Evolutionary conservation across 2,329 filamentous ascomycete species (phyloP).

Genomic region (Ascochyta rabiei): DNA sequence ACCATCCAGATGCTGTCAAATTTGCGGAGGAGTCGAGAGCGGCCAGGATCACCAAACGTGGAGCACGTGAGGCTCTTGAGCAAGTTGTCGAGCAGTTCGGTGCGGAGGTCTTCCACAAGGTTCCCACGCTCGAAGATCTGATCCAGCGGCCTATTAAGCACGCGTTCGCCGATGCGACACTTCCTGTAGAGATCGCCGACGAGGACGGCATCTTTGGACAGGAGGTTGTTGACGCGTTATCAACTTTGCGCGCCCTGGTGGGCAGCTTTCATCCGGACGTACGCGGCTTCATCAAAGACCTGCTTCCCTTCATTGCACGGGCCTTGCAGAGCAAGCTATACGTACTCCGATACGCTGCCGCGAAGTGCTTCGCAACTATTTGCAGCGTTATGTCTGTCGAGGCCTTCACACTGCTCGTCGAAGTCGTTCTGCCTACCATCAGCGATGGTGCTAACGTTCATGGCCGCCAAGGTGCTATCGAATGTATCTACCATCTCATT

Average conservation of each 20-base stretch:
- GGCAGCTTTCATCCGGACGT: constrained; percentile 82
- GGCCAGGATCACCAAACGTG: constrained; percentile 86
- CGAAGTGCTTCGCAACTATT: constrained; percentile 95
- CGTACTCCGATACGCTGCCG: constrained; percentile 93
- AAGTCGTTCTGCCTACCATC: constrained; percentile 89
- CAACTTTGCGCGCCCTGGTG: constrained; percentile 87
- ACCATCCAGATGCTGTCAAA: constrained; percentile 87
- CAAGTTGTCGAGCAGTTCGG: constrained; percentile 84
- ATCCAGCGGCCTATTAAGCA: constrained; percentile 81
- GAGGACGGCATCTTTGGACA: constrained; percentile 80
- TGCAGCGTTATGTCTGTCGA: constrained; percentile 96
- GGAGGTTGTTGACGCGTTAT: constrained; percentile 92
- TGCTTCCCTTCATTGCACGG: constrained; percentile 85
- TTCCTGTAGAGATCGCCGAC: constrained; percentile 76
- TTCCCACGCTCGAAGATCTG: constrained; percentile 79
- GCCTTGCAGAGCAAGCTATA: constrained; percentile 87
- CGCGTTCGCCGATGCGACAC: constrained; percentile 70
- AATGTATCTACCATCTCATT: constrained; percentile 95
- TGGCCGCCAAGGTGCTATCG: constrained; percentile 89
- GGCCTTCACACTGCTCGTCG: constrained; percentile 94
- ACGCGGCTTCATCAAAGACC: constrained; percentile 78
- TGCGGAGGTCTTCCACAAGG: constrained; percentile 74
- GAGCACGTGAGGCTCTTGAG: constrained; percentile 92
- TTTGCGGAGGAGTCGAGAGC: constrained; percentile 89
- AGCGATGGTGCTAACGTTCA: constrained; percentile 88